Base-by-base conservation (phyloP, 768 basidiomycete genomes). In the Leccinum subtestaceum region DNA sequence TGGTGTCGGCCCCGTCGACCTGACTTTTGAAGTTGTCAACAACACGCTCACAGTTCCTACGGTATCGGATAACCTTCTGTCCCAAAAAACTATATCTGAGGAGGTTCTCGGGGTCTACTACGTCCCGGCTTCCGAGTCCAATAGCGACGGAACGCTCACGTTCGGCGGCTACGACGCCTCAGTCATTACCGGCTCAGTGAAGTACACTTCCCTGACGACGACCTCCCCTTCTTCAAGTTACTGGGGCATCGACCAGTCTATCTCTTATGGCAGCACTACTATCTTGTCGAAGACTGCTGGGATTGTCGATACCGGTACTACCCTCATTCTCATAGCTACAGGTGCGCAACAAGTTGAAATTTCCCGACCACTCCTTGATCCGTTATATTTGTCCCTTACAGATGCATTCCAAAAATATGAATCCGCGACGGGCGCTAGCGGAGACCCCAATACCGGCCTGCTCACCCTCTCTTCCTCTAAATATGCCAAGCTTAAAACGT, bases 51-150 rank as follows among this genome's bases (percentile, higher is more conserved):
- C 23, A 5, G 63, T 74, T 25, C 70, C 73, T 13, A 77, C 76
- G 4, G 72, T 78, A 12, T 67, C 63, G 17, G 70, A 77, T 67
- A 76, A 70, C 58, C 69, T 76, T 11, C 70, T 58, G 56, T 57
- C 36, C 17, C 69, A 73, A 56, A 68, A 70, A 25, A 55, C 56
- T 4, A 74, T 76, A 50, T 56, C 49, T 10, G 31, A 61, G 12
- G 61, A 68, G 12, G 60, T 71, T 4, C 61, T 77, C 51, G 72
- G 72, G 13, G 60, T 77, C 31, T 75, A 66, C 47, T 76, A 69
- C 59, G 64, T 62, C 25, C 72, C 71, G 4, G 45, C 59, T 31
- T 63, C 47, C 58, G 72, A 45, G 11, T 52, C 60, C 9, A 60
- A 52, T 29, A 70, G 61, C 50, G 40, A 57, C 1, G 59, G 74